Percentiles rank a stretch among this genome's conserved stretches.
Conservation (phyloP, 192 early-diverging fungal genomes). For the Powellomyces hirtus region DNA sequence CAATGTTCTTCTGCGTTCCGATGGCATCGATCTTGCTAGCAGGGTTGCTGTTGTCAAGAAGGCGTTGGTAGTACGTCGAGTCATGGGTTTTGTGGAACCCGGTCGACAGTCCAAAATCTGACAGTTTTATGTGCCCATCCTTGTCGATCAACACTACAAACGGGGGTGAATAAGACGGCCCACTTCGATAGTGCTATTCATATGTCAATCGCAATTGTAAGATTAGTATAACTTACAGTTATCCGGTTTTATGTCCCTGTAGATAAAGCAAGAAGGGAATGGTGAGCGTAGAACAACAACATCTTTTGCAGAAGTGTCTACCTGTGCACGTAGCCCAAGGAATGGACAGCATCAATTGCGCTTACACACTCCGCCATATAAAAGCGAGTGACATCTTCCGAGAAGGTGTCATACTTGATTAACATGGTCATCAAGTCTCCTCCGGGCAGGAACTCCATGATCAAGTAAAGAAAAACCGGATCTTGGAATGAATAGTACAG, state of each 20-base stretch:
- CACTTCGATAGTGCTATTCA: too few species aligned
- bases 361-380: constrained; percentile 97
- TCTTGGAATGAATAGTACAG: constrained; percentile 99
- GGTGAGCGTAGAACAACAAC: neutral
- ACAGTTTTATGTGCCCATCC: constrained; percentile 98
- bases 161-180: neutral
- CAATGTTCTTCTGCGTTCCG: constrained; percentile 70
- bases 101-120: constrained; percentile 99
- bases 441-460: constrained; percentile 99
- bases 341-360: constrained; percentile 91
- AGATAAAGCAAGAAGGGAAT: neutral
- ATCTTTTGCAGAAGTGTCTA: constrained; percentile 23
- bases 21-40: constrained; percentile 32
- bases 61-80: constrained; percentile 82
- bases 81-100: constrained; percentile 99
- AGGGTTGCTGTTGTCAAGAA: constrained; percentile 37
- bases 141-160: constrained; percentile 82
- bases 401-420: constrained; percentile 95
- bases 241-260: constrained; percentile 63
- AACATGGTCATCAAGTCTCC: constrained; percentile 99
- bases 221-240: constrained; percentile 36
- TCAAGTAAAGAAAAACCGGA: constrained; percentile 85
- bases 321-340: constrained; percentile 93
- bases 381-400: constrained; percentile 96
- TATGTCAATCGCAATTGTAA: neutral